Percentiles rank a stretch among this genome's conserved stretches.
phyloP scores from a whole-genome alignment of 2,329 filamentous ascomycete species.

The Aspergillus amoenus region DNA sequence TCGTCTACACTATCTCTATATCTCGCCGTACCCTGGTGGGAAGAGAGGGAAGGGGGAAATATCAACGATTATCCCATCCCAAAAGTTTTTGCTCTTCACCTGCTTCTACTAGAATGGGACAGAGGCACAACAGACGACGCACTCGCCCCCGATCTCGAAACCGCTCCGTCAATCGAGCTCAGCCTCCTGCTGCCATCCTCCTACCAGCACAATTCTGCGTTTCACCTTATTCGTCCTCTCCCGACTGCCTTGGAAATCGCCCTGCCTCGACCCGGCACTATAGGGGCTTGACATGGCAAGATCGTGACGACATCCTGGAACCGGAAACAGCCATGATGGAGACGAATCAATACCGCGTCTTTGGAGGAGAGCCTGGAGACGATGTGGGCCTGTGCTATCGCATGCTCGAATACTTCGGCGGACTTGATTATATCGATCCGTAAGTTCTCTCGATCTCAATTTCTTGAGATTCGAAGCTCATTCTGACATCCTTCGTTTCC shows the following conservation, averaged over 20 bases:
- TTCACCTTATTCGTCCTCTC: constrained; percentile 14
- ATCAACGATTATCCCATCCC: constrained; percentile 6
- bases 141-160: constrained; percentile 43
- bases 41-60: constrained; percentile 4
- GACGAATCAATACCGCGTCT: constrained; percentile 45
- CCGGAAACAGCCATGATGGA: constrained; percentile 33
- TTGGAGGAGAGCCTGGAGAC: constrained; percentile 46
- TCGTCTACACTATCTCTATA: constrained; percentile 7
- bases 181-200: constrained; percentile 20
- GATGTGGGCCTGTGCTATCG: constrained; percentile 46
- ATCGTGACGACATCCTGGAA: constrained; percentile 31
- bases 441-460: constrained; percentile 24
- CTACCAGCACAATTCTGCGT: constrained; percentile 16
- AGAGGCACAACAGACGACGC: constrained; percentile 48
- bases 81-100: constrained; percentile 13
- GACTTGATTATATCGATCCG: constrained; percentile 49
- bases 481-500: constrained; percentile 2
- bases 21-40: constrained; percentile 1
- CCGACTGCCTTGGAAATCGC: constrained; percentile 26
- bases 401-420: constrained; percentile 52
- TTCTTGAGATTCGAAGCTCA: background rate
- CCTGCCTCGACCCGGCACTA: constrained; percentile 44
- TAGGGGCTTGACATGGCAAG: constrained; percentile 42
- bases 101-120: constrained; percentile 40
- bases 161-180: constrained; percentile 25